These are phyloP conservation scores for Dentipellis fragilis DNA, from an alignment of 768 basidiomycete species.

Conservation along the genomic window DNA sequence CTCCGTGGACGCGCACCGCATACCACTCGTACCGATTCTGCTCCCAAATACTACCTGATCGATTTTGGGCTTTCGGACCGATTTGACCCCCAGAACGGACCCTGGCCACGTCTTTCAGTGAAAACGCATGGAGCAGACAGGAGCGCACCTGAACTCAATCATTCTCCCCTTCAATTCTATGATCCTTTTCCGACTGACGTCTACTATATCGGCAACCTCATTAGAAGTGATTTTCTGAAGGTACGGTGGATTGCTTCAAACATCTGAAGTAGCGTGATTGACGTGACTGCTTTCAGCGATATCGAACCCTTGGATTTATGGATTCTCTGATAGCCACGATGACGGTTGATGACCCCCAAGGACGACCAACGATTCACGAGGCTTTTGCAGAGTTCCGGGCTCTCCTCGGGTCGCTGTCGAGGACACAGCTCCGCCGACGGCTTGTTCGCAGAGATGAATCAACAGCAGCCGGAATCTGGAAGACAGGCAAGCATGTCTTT, in stretches of 20 bases:
- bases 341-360: too few species aligned
- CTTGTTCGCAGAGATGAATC: too few species aligned
- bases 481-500: too few species aligned
- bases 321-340: too few species aligned
- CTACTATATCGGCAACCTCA: conserved; percentile 15
- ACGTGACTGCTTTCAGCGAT: too few species aligned
- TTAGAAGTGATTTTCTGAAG: conserved; percentile 10
- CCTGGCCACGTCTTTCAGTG: neutral
- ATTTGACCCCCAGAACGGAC: conserved; percentile 8
- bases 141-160: neutral
- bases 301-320: too few species aligned
- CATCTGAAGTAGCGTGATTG: too few species aligned
- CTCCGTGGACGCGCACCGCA: conserved; percentile 5
- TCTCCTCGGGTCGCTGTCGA: too few species aligned
- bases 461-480: too few species aligned
- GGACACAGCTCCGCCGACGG: too few species aligned
- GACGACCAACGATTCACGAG: too few species aligned
- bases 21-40: conserved; percentile 14
- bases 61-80: conserved; percentile 20
- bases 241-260: neutral
- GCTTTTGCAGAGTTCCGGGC: too few species aligned
- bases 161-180: neutral
- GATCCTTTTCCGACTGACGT: conserved; percentile 2
- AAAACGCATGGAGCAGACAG: neutral
- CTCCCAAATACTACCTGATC: conserved; percentile 19